Base-by-base conservation (phyloP, 2,329 filamentous ascomycete genomes). In the Colletotrichum chlorophyti region DNA sequence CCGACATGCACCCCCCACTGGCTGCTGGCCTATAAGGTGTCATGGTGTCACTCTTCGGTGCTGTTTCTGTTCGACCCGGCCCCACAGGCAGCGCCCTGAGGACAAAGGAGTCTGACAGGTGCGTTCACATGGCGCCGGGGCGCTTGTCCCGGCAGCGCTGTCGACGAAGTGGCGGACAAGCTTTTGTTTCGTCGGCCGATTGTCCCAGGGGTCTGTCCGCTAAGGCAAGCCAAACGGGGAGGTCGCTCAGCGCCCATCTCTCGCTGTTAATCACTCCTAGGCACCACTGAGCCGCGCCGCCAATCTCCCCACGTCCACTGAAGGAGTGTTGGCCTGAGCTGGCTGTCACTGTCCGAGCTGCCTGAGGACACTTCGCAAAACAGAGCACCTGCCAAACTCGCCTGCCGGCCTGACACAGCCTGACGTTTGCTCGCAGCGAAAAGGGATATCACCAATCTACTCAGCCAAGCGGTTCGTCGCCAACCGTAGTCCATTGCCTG, bases 401-500 rank as follows among this genome's bases (percentile, higher is more conserved):
- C 29, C 35, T 27, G 17, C 43, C 48, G 41, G 50, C 55, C 57
- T 60, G 43, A 55, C 19, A 38, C 50, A 51, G 48, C 23, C 23
- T 11, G 38, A 38, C 21, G 37, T 27, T 27, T 14, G 24, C n/a
- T 35, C 26, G 14, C 19, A 31, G n/a, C n/a, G n/a, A n/a, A n/a
- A 37, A 45, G 41, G 37, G 55, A 26, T 34, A 54, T 54, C 37
- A 47, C 42, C 42, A 43, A 34, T 24, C 41, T 29, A 41, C 19
- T 48, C 50, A 47, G 10, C 26, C 32, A n/a, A 27, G 32, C 27
- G 49, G 38, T 61, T 66, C 64, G 64, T 66, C 64, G 54, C 64
- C 64, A 64, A 66, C 64, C 64, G 54, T 53, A 61, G 34, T 63
- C 38, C 37, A 47, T 17, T 24, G 24, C 54, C 53, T 23, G 53